These are phyloP conservation scores for Phoma sp. DNA, from an alignment of 2,329 filamentous ascomycete genomes.

Conservation along the genomic window DNA sequence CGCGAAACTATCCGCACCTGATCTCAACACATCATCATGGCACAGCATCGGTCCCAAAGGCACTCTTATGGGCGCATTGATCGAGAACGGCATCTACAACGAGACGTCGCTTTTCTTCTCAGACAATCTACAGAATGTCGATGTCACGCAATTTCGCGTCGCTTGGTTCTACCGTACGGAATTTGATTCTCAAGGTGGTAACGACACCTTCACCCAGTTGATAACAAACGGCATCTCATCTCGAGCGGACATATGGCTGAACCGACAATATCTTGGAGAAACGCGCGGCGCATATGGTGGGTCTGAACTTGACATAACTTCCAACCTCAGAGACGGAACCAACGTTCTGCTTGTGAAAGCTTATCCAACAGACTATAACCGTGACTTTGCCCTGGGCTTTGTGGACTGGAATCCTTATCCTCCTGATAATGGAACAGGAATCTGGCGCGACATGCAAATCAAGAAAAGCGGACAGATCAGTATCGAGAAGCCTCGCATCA, in stretches of 20 bases:
- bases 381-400: conserved; percentile 65
- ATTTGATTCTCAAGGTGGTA: conserved; percentile 29
- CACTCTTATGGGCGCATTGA: conserved; percentile 64
- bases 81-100: conserved; percentile 59
- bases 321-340: conserved; percentile 40
- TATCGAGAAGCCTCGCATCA: conserved; percentile 44
- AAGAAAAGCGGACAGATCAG: conserved; percentile 58
- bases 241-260: conserved; percentile 65
- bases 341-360: conserved; percentile 62
- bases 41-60: conserved; percentile 57
- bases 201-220: conserved; percentile 50
- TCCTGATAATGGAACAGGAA: conserved; percentile 66
- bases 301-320: conserved; percentile 61
- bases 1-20: conserved; percentile 22
- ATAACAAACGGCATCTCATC: conserved; percentile 66
- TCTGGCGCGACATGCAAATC: conserved; percentile 66
- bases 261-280: conserved; percentile 60
- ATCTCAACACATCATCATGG: conserved; percentile 58
- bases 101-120: conserved; percentile 64
- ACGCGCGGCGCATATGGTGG: conserved; percentile 64
- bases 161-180: conserved; percentile 67
- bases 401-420: conserved; percentile 69
- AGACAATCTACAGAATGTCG: conserved; percentile 54
- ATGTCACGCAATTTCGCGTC: conserved; percentile 56
- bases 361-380: conserved; percentile 64